Evolutionary conservation across 2,329 filamentous ascomycete genomes (phyloP), one percentile per base, ranked within the genome.

Genomic region (Macroventuria anomochaeta): DNA sequence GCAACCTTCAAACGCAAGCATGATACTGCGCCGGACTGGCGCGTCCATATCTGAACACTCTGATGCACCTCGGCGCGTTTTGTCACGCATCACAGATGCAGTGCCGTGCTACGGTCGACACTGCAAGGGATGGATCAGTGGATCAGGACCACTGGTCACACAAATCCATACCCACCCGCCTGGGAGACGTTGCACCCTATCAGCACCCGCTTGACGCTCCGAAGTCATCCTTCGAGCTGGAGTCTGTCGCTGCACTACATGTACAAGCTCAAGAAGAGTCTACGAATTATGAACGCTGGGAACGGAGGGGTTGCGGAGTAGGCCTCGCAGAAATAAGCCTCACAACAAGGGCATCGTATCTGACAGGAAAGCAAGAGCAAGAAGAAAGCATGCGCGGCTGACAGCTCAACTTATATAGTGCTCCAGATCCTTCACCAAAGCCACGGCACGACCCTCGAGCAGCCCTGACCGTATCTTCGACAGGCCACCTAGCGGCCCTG

Each of bases 391-490:
- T 31, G 7, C 23, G 38, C 21, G 20, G 48, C 56, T 53, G 37
- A 53, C 36, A 37, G 5, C 18, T 28, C 26, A 6, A 36, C 26
- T 29, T 37, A 33, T 43, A 28, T 23, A 47, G 31, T 33, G 7
- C 21, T n/a, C n/a, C 31, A 53, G 42, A 42, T 33, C 12, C 43
- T 54, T 44, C 38, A 48, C 33, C 44, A 17, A 10, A 11, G 51
- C 51, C 51, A 43, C 39, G 44, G 51, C 44, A 54, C 43, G 44
- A 33, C 21, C 51, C 44, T 31, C 28, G n/a, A 8, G 10, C 51
- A n/a, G 51, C 33, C 44, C 39, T 48, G 32, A 21, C 43, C 50
- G 43, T 26, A 18, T 37, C 33, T 53, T 43, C 38, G 33, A 25
- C 32, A 20, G 33, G 20, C 50, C 25, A 26, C 12, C 29, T 34